These are phyloP conservation scores for Bjerkandera adusta DNA, from an alignment of 1,284 basidiomycete species.

Conservation along the genomic window DNA sequence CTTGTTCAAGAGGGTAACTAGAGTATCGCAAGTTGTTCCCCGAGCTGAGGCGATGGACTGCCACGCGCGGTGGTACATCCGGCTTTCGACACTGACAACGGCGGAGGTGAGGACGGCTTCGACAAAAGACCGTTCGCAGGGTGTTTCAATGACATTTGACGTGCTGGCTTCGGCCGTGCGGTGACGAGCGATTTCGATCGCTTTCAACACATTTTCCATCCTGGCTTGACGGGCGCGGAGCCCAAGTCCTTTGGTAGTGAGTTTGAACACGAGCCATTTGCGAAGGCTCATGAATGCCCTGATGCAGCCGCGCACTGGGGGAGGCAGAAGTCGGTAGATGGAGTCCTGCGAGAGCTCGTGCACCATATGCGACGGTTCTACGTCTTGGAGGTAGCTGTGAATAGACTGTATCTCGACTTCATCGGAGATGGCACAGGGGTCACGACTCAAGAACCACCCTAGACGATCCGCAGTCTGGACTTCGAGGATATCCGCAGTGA, in stretches of 20 bases:
- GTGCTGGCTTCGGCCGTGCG: conserved; percentile 47
- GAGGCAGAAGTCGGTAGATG: conserved; percentile 70
- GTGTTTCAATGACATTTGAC: conserved; percentile 39
- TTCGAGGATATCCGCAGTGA: conserved; percentile 73
- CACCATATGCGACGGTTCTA: conserved; percentile 67
- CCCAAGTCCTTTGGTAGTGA: conserved; percentile 61
- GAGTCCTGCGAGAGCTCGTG: conserved; percentile 66
- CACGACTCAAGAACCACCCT: conserved; percentile 70
- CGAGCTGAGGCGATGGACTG: conserved; percentile 60
- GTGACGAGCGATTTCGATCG: conserved; percentile 67
- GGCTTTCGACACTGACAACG: conserved; percentile 70
- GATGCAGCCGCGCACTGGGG: conserved; percentile 69
- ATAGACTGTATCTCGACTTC: conserved; percentile 73
- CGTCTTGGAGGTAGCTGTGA: conserved; percentile 65
- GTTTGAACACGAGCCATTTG: conserved; percentile 71
- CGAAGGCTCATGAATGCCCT: conserved; percentile 71
- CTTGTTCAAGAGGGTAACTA: conserved; percentile 52
- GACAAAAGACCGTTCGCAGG: conserved; percentile 72
- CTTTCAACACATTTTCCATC: conserved; percentile 67
- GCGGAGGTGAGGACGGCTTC: conserved; percentile 72
- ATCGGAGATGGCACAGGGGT: conserved; percentile 50
- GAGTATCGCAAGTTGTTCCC: conserved; percentile 57
- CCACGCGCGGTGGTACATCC: conserved; percentile 72
- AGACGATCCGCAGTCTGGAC: conserved; percentile 73
- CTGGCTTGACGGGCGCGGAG: conserved; percentile 61